Conservation (phyloP, 192 early-diverging fungal species). For the Mortierella antarctica region DNA sequence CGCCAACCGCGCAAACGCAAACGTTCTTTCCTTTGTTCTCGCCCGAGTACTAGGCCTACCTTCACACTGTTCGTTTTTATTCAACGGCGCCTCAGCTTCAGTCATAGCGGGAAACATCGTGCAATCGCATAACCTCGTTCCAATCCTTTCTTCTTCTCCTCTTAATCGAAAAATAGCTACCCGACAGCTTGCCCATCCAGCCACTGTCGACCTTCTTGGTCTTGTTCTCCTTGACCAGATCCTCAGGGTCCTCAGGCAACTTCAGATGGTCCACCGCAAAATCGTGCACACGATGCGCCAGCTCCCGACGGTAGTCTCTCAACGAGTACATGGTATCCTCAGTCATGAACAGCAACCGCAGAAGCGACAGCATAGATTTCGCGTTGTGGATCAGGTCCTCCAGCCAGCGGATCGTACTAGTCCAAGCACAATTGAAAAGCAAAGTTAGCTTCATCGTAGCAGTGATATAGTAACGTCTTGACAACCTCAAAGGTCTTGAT, state of each 20-base stretch:
- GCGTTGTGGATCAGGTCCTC: slow-evolving; percentile 53
- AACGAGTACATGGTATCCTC: slow-evolving; percentile 40
- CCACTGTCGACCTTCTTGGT: slow-evolving; percentile 39
- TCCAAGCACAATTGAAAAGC: background rate
- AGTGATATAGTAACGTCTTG: background rate
- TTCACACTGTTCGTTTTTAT: slow-evolving; percentile 1
- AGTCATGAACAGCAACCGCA: slow-evolving; percentile 44
- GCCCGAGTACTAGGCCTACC: background rate
- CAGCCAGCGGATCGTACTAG: slow-evolving; percentile 52
- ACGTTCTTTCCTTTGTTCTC: no score
- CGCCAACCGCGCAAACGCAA: background rate
- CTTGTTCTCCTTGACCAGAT: slow-evolving; percentile 44
- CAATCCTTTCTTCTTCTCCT: slow-evolving; percentile 58
- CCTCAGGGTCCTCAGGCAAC: slow-evolving; percentile 54
- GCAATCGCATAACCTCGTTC: slow-evolving; percentile 56
- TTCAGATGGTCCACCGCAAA: slow-evolving; percentile 46
- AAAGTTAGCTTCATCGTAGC: background rate
- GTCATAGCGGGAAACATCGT: slow-evolving; percentile 52
- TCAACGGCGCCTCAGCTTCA: background rate
- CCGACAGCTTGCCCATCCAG: slow-evolving; percentile 39
- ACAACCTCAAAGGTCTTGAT: no score
- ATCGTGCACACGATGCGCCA: slow-evolving; percentile 33
- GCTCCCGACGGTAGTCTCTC: slow-evolving; percentile 23
- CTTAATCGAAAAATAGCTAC: slow-evolving; percentile 56
- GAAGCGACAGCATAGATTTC: slow-evolving; percentile 42